A percentile compares a stretch with the other conserved stretches of the same genome.
Conservation (phyloP, 176 grass and related monocot genomes). For the Rhynchospora breviuscula region DNA sequence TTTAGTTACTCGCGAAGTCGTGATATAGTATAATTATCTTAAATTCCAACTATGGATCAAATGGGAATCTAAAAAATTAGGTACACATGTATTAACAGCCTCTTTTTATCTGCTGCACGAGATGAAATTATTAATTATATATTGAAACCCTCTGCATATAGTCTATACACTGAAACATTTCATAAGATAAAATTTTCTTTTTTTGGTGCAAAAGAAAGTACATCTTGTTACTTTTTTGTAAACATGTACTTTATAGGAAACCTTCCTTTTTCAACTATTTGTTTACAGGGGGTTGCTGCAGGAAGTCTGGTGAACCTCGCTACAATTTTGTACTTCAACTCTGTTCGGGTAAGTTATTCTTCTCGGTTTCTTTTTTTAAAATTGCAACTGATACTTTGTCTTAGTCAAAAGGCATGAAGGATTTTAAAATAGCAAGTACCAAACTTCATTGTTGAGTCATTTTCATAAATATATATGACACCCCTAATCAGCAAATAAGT, state of each 20-base stretch:
- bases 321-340: conserved; percentile 82
- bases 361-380: neutral
- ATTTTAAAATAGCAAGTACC: neutral
- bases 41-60: neutral
- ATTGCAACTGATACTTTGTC: neutral
- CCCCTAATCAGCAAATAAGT: neutral
- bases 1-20: neutral
- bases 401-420: neutral
- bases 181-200: neutral
- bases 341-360: conserved; percentile 53
- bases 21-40: neutral
- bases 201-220: neutral
- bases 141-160: neutral
- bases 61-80: neutral
- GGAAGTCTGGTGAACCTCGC: conserved; percentile 89
- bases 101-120: neutral
- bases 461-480: neutral
- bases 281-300: conserved; percentile 64
- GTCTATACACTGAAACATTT: neutral
- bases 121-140: neutral
- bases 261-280: neutral
- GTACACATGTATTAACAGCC: neutral
- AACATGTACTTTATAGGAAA: conserved; percentile 25
- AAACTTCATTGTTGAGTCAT: neutral
- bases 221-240: neutral